Percentiles rank a stretch among this genome's conserved stretches.
These are phyloP conservation scores for Dipteronia sinensis DNA, from an alignment of 345 rosid genomes.

Conservation along the genomic window DNA sequence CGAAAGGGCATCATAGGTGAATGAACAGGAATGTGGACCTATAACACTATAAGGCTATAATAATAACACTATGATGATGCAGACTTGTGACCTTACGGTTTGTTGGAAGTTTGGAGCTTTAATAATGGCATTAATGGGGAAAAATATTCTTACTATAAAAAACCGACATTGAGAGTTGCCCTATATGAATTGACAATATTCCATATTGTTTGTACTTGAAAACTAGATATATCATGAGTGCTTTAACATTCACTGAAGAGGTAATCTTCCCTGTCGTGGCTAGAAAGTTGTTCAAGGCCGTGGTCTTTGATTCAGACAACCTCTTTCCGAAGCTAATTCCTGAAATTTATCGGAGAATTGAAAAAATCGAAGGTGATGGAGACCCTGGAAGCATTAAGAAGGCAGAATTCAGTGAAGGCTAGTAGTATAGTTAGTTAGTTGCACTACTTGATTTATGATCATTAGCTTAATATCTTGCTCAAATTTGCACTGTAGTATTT, in stretches of 20 bases:
- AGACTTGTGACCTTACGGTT: no score
- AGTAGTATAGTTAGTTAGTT: not conserved
- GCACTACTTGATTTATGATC: not conserved
- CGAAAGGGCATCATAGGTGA: no score
- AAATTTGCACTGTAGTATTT: no score
- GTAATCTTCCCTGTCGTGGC: constrained; percentile 28
- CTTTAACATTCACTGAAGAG: constrained; percentile 26
- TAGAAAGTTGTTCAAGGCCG: constrained; percentile 31
- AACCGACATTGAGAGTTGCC: no score
- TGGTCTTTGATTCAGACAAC: constrained; percentile 28
- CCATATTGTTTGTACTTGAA: not conserved
- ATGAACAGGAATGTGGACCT: no score
- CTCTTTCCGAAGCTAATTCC: constrained; percentile 41
- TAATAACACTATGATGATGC: no score
- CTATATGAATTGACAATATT: not conserved
- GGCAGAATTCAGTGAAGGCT: constrained; percentile 26
- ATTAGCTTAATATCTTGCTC: no score
- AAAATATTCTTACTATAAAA: no score
- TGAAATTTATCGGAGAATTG: constrained; percentile 23
- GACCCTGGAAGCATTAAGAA: constrained; percentile 40
- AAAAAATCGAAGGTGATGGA: constrained; percentile 38
- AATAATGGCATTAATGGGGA: no score
- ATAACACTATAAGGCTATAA: no score
- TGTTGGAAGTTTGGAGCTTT: no score
- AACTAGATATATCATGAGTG: constrained; percentile 26